Base-by-base conservation (phyloP, 257 asterid species). In the Solanum sejunctum region DNA sequence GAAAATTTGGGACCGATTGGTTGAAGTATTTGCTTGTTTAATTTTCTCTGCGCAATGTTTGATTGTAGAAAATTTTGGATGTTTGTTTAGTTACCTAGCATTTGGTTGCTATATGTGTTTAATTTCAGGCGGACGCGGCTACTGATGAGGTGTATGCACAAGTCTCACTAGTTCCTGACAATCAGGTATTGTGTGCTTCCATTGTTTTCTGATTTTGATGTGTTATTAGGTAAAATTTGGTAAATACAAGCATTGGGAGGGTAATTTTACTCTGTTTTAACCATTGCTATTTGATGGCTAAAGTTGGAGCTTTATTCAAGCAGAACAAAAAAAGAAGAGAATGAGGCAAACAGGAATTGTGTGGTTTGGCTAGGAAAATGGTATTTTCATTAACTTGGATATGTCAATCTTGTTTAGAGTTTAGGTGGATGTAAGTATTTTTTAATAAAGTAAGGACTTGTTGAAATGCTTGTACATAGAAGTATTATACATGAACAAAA, bases 61-160 rank as follows among this genome's bases (percentile, higher is more conserved):
- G 26, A 23, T 75, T 75, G 60, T 41, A 15, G 45, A 39, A 20
- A 20, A 7, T 7, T 12, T 5, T 73, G 32, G 3, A 12, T 82
- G 20, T 84, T 51, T 32, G 84, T n/a, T 75, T 54, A 21, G 45
- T 67, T 28, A 28, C 21, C 82, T 49, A 61, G 15, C 60, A 51
- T 49, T 83, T 83, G 39, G 56, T 66, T 83, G 10, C 28, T 2
- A 20, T 36, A 17, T 66, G 55, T 71, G 56, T 32, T 52, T 11
- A 18, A 69, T 49, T 69, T 71, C 86, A 97, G 99, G 99, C 98
- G 51, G 99, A 95, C 86, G 87, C 95, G 17, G 91, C 91, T 67
- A 93, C 88, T 80, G 99, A 97, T 80, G 99, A 97, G 90, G 98
- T 97, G 69, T 95, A 91, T 86, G 98, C 98, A 0, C 98, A 94